Conservation (phyloP, 768 basidiomycete genomes). For the Amanita fuliginea region DNA sequence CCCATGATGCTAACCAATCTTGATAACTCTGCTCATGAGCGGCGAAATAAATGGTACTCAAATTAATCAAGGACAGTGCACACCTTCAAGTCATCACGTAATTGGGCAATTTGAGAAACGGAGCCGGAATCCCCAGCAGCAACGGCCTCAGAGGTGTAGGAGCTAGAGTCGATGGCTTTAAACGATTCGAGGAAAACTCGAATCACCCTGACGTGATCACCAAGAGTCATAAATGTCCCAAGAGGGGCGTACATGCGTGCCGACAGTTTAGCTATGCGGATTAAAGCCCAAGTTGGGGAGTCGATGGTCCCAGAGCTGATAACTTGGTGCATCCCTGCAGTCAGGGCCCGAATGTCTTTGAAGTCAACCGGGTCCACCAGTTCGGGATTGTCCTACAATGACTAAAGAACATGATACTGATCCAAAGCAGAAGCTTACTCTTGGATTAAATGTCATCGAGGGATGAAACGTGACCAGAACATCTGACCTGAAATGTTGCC, state of each 20-base stretch:
- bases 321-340: slow-evolving; percentile 49
- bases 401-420: slow-evolving; percentile 3
- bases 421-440: slow-evolving; percentile 25
- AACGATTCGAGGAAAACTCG: slow-evolving; percentile 71
- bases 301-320: slow-evolving; percentile 75
- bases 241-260: slow-evolving; percentile 77
- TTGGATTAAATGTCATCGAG: slow-evolving; percentile 54
- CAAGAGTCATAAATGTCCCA: slow-evolving; percentile 78
- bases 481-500: slow-evolving; percentile 81
- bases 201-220: slow-evolving; percentile 72
- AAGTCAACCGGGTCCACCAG: slow-evolving; percentile 60
- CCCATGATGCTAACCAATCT: slow-evolving; percentile 51
- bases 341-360: slow-evolving; percentile 44
- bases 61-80: neutral
- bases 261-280: slow-evolving; percentile 68
- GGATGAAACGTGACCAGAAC: slow-evolving; percentile 76
- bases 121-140: slow-evolving; percentile 12
- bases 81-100: slow-evolving; percentile 55
- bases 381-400: slow-evolving; percentile 52
- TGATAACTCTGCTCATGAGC: slow-evolving; percentile 37
- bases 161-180: slow-evolving; percentile 27
- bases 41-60: neutral
- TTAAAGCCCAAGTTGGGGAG: slow-evolving; percentile 74
- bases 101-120: slow-evolving; percentile 17
- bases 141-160: slow-evolving; percentile 12